Base-by-base conservation (phyloP, 495 filamentous ascomycete species). In the Mytilinidion resinicola region DNA sequence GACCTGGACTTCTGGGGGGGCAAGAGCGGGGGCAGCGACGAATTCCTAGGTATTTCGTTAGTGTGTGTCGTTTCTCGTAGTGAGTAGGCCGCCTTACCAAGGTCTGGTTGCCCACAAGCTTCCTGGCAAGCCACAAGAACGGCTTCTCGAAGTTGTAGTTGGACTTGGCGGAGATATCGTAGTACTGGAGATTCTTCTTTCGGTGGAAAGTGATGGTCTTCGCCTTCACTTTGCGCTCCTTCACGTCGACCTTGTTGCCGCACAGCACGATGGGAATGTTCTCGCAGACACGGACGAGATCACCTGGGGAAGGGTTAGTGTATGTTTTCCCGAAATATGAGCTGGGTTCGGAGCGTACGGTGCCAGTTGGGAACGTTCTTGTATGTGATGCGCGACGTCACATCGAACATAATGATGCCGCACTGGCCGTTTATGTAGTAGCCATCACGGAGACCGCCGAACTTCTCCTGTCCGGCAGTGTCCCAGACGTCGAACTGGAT, bases 61-160 rank as follows among this genome's bases (percentile, higher is more conserved):
- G 58, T 15, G 15, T 30, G 33, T 52, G 20, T n/a, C 14, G n/a
- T 20, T 17, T 12, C n/a, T 7, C 6, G 21, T 51, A 44, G 10
- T n/a, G 38, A 10, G 11, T 25, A 36, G 4, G 5, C 10, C 6
- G 36, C 80, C 88, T 66, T 80, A 96, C 91, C 73, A 99, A 78
- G 64, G 77, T 74, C 62, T 88, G 82, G 81, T 99, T 96, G 73
- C 93, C 95, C 60, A 96, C 95, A 48, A 97, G 83, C 85, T 99
- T 97, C 70, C 95, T 85, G 53, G 93, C 95, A 67, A 99, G 87
- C 95, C 95, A 99, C 61, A 99, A 85, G 88, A 99, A 99, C 60
- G 95, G 95, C 85, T 99, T 99, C 87, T 99, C 95, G 79, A 99
- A 99, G 86, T 99, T 99, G 81, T 99, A 99, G 80, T 99, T 99